Evolutionary conservation across 805 yeast species (phyloP), one percentile per base, ranked within the genome.

Genomic region (Lipomyces yamanashiensis): DNA sequence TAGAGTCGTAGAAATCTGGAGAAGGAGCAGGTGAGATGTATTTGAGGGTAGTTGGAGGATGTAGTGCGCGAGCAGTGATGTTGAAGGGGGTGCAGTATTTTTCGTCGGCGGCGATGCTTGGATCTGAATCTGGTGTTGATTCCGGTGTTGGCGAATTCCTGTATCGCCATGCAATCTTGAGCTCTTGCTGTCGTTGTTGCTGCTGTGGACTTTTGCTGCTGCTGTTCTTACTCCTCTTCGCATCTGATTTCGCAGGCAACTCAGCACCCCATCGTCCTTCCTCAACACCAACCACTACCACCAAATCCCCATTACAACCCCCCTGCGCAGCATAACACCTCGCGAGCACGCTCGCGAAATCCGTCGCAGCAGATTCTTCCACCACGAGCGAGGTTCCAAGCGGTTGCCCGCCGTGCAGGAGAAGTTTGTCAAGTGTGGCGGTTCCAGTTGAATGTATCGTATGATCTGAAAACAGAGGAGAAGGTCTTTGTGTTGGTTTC

Each of bases 361-460:
- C 98, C 0, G 98, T 93, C 7, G 93, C 87, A 0, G 96, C 95
- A 15, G 84, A 82, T 73, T 93, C 98, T 74, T 90, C 93, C 4
- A 93, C 73, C 13, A 92, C 74, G 44, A 92, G 72, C 6, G 89
- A 81, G 10, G 80, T 76, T 0, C 97, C 96, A 12, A 90, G 69
- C 1, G 98, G 98, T 15, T 92, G 74, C 0, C 99, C 99, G 61
- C 85, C 88, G 74, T 93, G 98, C 0, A 83, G 84, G 57, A 93
- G 73, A 2, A 90, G 75, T 67, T 81, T 84, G 74, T 93, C 98
- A 23, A 93, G 74, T 72, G 90, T 92, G 7, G 80, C 73, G 28
- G 88, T 82, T 1, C 98, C 98, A 0, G 96, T 87, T 0, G 98
- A 90, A 0, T 88, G 81, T 0, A 92, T 84, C 0, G 89, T 87